These are phyloP conservation scores for Pinus taeda DNA, from an alignment of 75 land plant species.

Conservation along the genomic window DNA sequence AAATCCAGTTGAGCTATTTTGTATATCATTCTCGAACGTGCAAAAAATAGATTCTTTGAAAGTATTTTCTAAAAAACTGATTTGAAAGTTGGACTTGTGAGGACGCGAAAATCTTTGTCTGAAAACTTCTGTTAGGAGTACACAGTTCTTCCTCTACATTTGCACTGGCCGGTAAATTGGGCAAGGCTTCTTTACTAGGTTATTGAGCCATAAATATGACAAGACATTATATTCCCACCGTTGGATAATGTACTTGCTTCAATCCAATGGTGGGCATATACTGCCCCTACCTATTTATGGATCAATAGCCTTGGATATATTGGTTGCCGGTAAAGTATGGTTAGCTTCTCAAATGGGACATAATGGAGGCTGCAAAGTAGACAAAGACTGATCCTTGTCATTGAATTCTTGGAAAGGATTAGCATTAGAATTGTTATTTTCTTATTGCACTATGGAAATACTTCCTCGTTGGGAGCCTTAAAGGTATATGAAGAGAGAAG, in stretches of 20 bases:
- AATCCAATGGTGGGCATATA: no score
- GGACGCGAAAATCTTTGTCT: not conserved
- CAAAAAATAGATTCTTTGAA: not conserved
- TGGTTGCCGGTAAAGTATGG: no score
- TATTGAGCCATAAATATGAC: no score
- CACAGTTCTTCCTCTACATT: not conserved
- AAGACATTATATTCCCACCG: no score
- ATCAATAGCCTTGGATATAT: no score
- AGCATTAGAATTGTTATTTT: constrained; percentile 3
- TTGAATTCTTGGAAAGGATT: not conserved
- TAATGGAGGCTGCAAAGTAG: not conserved
- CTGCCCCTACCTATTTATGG: no score
- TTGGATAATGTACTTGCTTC: no score
- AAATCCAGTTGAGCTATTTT: not conserved
- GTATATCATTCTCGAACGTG: not conserved
- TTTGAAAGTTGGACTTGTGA: not conserved
- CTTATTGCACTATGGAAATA: not conserved
- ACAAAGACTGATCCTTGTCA: not conserved
- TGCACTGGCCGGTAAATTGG: not conserved
- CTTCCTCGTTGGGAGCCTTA: not conserved
- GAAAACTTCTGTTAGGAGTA: not conserved
- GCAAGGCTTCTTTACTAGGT: no score
- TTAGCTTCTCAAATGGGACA: not conserved
- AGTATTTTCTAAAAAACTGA: not conserved
- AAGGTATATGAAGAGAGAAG: constrained; percentile 2